phyloP scores from a whole-genome alignment of 441 rosid genomes.

The Euphorbia celastroides region DNA sequence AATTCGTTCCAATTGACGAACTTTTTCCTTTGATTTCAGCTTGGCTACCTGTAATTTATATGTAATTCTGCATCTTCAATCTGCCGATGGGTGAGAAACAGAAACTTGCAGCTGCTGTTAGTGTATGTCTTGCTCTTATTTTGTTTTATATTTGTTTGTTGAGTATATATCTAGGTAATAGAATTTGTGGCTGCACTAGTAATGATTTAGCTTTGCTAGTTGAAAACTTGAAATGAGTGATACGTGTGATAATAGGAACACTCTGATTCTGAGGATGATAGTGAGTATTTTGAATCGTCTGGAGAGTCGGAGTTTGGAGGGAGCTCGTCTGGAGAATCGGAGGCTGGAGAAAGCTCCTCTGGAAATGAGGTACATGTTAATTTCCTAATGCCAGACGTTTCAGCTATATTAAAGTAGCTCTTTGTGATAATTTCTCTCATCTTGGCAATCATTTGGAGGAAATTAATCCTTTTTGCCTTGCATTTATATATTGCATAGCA shows the following conservation, averaged over 20 bases:
- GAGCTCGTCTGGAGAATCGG: constrained; percentile 34
- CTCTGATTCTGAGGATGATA: constrained; percentile 43
- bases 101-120: background rate
- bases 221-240: background rate
- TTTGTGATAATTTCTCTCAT: background rate
- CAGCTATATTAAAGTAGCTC: background rate
- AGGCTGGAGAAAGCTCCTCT: constrained; percentile 27
- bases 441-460: background rate
- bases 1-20: background rate
- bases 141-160: background rate
- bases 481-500: background rate
- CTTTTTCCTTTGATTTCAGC: background rate
- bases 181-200: background rate
- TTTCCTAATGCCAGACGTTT: constrained; percentile 6
- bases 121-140: background rate
- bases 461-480: background rate
- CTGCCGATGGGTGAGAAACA: background rate
- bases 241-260: constrained; percentile 19
- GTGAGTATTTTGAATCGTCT: constrained; percentile 26
- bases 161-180: background rate
- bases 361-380: constrained; percentile 43
- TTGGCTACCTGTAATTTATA: background rate
- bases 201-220: too few relatives aligned
- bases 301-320: constrained; percentile 31
- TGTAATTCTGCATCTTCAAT: too few relatives aligned